Base-by-base conservation (phyloP, 257 asterid genomes). In the Penstemon barbatus region DNA sequence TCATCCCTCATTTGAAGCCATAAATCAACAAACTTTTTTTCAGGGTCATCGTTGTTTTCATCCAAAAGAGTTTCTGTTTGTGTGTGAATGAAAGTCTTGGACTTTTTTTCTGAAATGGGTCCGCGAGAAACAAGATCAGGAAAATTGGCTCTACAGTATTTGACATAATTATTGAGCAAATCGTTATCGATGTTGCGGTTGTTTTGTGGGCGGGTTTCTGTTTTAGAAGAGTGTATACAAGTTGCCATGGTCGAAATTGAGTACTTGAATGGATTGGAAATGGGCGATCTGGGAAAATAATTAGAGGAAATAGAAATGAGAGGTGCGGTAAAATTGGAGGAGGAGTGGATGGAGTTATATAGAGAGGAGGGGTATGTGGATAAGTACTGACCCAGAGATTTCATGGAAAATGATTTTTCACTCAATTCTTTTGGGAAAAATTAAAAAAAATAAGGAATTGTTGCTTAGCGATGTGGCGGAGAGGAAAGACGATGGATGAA, bases 1-100 rank as follows among this genome's bases (percentile, higher is more conserved):
- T 91, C 98, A 8, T 65, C 86, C 82, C 72, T 84, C 87, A 91
- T 84, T 69, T 55, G 77, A 61, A 10, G 33, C 98, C 98, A 91
- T 1, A 91, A 61, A 66, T 82, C 79, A 11, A 63, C 83, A 15
- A 69, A 68, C 6, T 18, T 65, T 37, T 48, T 73, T 5, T 45
- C 48, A 15, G 66, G 64, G 38, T 38, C 55, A 36, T 25, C 2
- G 33, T 25, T 25, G 33, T 25, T 25, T 25, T 25, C 33, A 25
- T 51, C 75, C 33, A 43, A 57, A 56, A 7, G 66, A 57, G 56
- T 42, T 8, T 25, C 66, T 3, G 5, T 58, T 33, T 63, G 65
- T 33, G 62, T 8, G 5, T 40, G 65, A 40, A 39, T 9, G 11
- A 39, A 42, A 4, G 33, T 70, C 40, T 74, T 70, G 5, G 80